phyloP scores from a whole-genome alignment of 129 eudicot genomes.

The Ambrosia artemisiifolia region DNA sequence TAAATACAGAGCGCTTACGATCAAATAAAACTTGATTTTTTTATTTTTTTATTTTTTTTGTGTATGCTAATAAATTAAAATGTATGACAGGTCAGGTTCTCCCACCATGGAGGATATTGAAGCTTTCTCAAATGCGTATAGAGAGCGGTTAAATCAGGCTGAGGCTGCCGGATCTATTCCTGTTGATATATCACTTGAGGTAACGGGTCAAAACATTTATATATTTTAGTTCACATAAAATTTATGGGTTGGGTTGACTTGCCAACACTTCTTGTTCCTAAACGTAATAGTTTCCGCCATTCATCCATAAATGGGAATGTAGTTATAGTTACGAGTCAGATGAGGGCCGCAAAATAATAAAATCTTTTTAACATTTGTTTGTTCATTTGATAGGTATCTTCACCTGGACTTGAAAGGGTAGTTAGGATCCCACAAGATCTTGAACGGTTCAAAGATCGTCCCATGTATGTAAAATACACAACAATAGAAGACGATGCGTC shows the following conservation, averaged over 20 bases:
- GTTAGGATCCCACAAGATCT: constrained; percentile 77
- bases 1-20: too few relatives aligned
- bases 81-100: constrained; percentile 96
- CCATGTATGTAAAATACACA: constrained; percentile 70
- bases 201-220: constrained; percentile 5
- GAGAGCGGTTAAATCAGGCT: constrained; percentile 63
- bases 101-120: constrained; percentile 79
- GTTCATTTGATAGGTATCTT: constrained; percentile 63
- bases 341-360: too few relatives aligned
- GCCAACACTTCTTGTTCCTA: neutral
- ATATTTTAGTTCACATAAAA: neutral
- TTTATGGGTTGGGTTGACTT: neutral
- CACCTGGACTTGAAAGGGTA: constrained; percentile 89
- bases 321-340: too few relatives aligned
- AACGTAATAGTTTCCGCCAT: neutral
- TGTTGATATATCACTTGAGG: constrained; percentile 68
- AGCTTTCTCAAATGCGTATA: constrained; percentile 66
- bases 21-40: neutral
- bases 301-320: neutral
- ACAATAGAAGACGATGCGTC: constrained; percentile 22
- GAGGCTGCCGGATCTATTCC: constrained; percentile 67
- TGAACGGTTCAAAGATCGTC: constrained; percentile 74
- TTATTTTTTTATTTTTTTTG: too few relatives aligned
- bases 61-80: too few relatives aligned
- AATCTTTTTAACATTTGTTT: neutral